Percentiles rank a stretch among this genome's conserved stretches.
Evolutionary conservation across 345 rosid species (phyloP).

Genomic region (Moricandia moricandioides): DNA sequence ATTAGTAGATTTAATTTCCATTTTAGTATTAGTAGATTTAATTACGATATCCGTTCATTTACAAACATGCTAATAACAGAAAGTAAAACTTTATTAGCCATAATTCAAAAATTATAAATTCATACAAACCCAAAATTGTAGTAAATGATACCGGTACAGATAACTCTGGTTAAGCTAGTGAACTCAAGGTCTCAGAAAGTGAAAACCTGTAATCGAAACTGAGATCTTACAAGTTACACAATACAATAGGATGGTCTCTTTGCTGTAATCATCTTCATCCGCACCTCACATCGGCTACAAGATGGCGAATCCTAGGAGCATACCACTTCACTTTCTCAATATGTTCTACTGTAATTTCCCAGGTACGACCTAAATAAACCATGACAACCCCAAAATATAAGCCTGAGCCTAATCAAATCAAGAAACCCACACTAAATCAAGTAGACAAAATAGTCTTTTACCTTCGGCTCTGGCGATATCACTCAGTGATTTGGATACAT

Average conservation of each 20-base stretch:
- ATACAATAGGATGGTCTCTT: background rate
- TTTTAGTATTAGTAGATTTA: too few relatives aligned
- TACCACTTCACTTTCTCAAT: conserved; percentile 95
- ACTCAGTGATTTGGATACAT: conserved; percentile 48
- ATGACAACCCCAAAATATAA: conserved; percentile 1
- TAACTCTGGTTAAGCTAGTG: background rate
- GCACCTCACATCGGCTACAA: conserved; percentile 84
- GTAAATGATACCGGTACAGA: background rate
- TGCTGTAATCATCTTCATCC: conserved; percentile 18
- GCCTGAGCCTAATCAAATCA: background rate
- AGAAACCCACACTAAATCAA: background rate
- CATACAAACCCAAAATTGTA: background rate
- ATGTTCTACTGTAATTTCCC: conserved; percentile 71
- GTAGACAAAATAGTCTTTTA: conserved; percentile 26
- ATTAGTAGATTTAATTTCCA: too few relatives aligned
- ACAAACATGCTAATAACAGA: background rate
- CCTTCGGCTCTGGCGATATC: conserved; percentile 76
- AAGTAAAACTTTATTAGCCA: background rate
- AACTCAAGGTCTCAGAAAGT: background rate
- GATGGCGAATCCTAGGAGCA: conserved; percentile 88
- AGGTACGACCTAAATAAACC: conserved; percentile 60
- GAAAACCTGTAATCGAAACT: background rate
- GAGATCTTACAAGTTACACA: background rate
- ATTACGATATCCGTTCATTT: too few relatives aligned
- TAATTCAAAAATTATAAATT: background rate